Percentiles rank a stretch among this genome's conserved stretches.
Evolutionary conservation across 2,329 filamentous ascomycete genomes (phyloP).

Genomic region (Nemania serpens): DNA sequence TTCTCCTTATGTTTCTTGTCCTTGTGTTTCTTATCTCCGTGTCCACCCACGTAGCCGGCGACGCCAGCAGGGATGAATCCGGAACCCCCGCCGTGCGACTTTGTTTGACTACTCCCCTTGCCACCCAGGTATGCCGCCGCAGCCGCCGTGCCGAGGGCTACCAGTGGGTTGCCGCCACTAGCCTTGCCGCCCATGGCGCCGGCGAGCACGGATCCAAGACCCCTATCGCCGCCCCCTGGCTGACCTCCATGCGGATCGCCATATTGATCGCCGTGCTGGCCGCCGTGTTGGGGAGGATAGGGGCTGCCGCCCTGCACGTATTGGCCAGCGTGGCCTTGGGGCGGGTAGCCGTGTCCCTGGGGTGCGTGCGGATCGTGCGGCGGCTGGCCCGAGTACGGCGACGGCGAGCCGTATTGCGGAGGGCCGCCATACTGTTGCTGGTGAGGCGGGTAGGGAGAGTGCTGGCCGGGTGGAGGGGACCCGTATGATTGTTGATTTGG

Average conservation of each 20-base stretch:
- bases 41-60: slow-evolving; percentile 26
- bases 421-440: slow-evolving; percentile 30
- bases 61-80: slow-evolving; percentile 27
- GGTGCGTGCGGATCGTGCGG: slow-evolving; percentile 27
- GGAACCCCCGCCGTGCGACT: slow-evolving; percentile 21
- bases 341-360: slow-evolving; percentile 29
- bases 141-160: slow-evolving; percentile 34
- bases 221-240: slow-evolving; percentile 32
- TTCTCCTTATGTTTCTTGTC: slow-evolving; percentile 28
- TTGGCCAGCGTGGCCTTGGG: slow-evolving; percentile 26
- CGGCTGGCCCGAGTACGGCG: slow-evolving; percentile 22
- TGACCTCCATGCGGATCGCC: slow-evolving; percentile 20
- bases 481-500: slow-evolving; percentile 29
- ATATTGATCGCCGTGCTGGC: not conserved
- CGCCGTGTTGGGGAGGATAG: slow-evolving; percentile 28
- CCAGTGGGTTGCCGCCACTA: slow-evolving; percentile 24
- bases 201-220: slow-evolving; percentile 33
- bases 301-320: slow-evolving; percentile 27
- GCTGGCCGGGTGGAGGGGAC: slow-evolving; percentile 31
- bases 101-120: slow-evolving; percentile 9
- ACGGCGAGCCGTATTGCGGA: slow-evolving; percentile 20
- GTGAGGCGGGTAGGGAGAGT: slow-evolving; percentile 32
- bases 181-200: slow-evolving; percentile 29
- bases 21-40: slow-evolving; percentile 34
- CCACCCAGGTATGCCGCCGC: slow-evolving; percentile 31